These are phyloP conservation scores for Globisporangium middletonii DNA, from an alignment of 352 stramenopile genomes.

Conservation along the genomic window DNA sequence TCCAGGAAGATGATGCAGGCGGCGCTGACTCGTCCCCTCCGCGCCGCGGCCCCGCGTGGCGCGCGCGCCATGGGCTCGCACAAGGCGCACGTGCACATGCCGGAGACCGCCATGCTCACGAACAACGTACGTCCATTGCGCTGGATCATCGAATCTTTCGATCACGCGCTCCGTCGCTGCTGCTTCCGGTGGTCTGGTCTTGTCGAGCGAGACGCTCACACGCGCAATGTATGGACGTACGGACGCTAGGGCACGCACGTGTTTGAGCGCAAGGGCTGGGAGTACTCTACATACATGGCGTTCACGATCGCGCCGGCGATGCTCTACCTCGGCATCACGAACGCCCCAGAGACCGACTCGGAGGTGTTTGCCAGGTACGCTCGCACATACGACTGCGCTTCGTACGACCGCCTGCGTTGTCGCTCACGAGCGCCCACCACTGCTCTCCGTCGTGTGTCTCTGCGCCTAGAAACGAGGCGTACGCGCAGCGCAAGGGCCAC, in stretches of 20 bases:
- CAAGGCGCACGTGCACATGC: constrained; percentile 63
- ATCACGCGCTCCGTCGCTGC: neutral
- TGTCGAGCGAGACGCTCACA: neutral
- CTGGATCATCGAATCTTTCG: too few species aligned
- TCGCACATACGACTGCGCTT: neutral
- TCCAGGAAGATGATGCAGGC: constrained; percentile 28
- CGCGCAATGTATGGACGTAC: neutral
- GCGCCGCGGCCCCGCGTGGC: constrained; percentile 30
- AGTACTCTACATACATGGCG: constrained; percentile 76
- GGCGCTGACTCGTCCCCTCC: constrained; percentile 19
- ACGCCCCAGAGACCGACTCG: constrained; percentile 79
- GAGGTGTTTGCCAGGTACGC: constrained; percentile 71
- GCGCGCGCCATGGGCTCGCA: constrained; percentile 50
- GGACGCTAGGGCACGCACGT: constrained; percentile 53
- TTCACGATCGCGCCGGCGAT: constrained; percentile 65
- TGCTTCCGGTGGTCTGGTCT: too few species aligned
- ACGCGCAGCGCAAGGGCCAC: constrained; percentile 42
- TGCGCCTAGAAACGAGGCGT: constrained; percentile 44
- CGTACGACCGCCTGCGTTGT: neutral
- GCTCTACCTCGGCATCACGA: constrained; percentile 72
- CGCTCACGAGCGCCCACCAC: too few species aligned
- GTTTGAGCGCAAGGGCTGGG: constrained; percentile 80
- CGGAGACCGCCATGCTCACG: constrained; percentile 83
- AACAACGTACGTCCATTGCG: constrained; percentile 58
- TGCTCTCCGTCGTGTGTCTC: neutral